These are phyloP conservation scores for Solanum sejunctum DNA, from an alignment of 257 asterid genomes.

Conservation along the genomic window DNA sequence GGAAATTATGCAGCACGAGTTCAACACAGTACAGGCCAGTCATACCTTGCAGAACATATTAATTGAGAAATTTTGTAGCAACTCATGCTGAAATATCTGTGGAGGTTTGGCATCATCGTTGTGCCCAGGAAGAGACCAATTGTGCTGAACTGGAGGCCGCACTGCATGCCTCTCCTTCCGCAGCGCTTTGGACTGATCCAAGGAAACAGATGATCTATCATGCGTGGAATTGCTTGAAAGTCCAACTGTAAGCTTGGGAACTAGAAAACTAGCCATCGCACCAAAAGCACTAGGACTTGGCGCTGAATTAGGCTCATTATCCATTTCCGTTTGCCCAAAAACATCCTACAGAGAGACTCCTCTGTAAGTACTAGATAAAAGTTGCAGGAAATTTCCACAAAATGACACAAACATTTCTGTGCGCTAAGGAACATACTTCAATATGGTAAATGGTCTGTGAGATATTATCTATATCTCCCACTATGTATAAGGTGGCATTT, in stretches of 20 bases:
- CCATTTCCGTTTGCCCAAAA: constrained; percentile 62
- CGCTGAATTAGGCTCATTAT: constrained; percentile 40
- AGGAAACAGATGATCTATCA: constrained; percentile 54
- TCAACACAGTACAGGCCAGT: background rate
- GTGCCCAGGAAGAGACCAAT: constrained; percentile 85
- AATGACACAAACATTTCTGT: background rate
- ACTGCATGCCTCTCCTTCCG: constrained; percentile 83
- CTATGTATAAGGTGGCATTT: constrained; percentile 92
- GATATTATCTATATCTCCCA: constrained; percentile 89
- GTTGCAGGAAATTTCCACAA: background rate
- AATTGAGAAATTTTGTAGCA: constrained; percentile 90
- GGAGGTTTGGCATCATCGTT: constrained; percentile 38
- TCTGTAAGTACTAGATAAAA: background rate
- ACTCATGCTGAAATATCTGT: constrained; percentile 94
- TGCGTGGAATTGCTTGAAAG: constrained; percentile 52
- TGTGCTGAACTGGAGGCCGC: constrained; percentile 97
- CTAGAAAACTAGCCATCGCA: constrained; percentile 96
- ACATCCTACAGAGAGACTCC: constrained; percentile 49
- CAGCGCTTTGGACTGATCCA: constrained; percentile 45
- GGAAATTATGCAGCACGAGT: background rate
- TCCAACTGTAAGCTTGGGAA: constrained; percentile 78
- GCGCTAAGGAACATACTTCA: constrained; percentile 45
- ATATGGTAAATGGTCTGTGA: constrained; percentile 66
- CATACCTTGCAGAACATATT: constrained; percentile 95
- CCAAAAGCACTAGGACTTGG: constrained; percentile 77